A percentile compares a stretch with the other conserved stretches of the same genome.
phyloP scores from a whole-genome alignment of 108 stramenopile genomes.

The Nannochloropsis oceanica region DNA sequence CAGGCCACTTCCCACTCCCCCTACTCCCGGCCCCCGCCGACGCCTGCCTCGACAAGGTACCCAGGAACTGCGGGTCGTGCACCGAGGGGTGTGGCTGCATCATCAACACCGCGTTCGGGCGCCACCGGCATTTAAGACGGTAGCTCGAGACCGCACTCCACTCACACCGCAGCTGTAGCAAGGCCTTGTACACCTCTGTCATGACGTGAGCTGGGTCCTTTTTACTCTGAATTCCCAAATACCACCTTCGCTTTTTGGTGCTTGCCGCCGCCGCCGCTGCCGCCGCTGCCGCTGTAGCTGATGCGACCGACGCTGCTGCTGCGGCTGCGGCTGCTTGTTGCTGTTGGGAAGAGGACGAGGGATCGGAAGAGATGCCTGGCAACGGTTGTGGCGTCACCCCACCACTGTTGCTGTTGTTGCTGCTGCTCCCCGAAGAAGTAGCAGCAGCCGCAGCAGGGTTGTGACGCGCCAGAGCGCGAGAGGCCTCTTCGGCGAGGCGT shows the following conservation, averaged over 20 bases:
- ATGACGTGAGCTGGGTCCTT: constrained; percentile 99
- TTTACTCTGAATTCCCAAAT: constrained; percentile 94
- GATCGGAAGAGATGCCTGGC: background rate
- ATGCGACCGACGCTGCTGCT: too few relatives aligned
- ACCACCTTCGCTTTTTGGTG: constrained; percentile 71
- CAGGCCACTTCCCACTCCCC: background rate
- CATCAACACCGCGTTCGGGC: constrained; percentile 47
- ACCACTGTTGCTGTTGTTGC: background rate
- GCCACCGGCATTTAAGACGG: constrained; percentile 87
- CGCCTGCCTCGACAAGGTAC: background rate
- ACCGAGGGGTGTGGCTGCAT: background rate
- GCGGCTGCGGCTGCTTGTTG: background rate
- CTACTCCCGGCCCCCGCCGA: background rate
- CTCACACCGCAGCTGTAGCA: constrained; percentile 79
- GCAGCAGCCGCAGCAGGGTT: background rate
- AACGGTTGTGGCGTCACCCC: background rate
- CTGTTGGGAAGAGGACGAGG: background rate
- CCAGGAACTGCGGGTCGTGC: background rate
- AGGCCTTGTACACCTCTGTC: constrained; percentile 96
- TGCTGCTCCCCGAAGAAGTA: background rate
- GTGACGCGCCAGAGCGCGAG: background rate
- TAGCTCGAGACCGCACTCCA: constrained; percentile 76
- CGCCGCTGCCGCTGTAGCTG: background rate
- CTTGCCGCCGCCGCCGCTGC: background rate
- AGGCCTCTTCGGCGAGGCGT: background rate